These are phyloP conservation scores for Geosmithia putterillii DNA, from an alignment of 2,329 filamentous ascomycete genomes.

Conservation along the genomic window DNA sequence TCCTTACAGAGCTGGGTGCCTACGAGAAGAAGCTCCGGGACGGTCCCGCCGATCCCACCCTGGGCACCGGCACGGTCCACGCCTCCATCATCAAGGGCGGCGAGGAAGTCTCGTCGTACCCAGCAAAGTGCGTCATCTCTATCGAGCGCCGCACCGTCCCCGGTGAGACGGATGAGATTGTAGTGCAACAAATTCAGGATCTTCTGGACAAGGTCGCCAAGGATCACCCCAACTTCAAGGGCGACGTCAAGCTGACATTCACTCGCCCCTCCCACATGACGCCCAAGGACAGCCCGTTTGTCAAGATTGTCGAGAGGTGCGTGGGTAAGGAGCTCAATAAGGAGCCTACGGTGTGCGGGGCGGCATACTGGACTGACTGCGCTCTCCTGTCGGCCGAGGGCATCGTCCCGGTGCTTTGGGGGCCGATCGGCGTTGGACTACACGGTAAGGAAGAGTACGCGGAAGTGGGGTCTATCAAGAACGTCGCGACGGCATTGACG, in stretches of 20 bases:
- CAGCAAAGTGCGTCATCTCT: constrained; percentile 31
- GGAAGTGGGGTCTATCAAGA: constrained; percentile 25
- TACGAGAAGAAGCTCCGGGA: constrained; percentile 21
- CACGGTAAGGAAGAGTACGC: constrained; percentile 39
- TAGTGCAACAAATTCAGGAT: constrained; percentile 21
- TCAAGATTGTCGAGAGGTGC: constrained; percentile 15
- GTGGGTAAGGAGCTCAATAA: constrained; percentile 13
- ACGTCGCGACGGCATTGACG: constrained; percentile 14
- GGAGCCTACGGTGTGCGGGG: constrained; percentile 13
- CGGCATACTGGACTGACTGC: constrained; percentile 36
- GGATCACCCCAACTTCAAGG: constrained; percentile 24
- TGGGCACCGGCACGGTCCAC: constrained; percentile 30
- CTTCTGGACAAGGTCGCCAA: constrained; percentile 20
- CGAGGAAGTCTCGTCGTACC: constrained; percentile 39
- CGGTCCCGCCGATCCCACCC: constrained; percentile 13
- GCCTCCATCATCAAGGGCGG: constrained; percentile 35
- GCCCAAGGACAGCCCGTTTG: constrained; percentile 24
- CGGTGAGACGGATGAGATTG: constrained; percentile 23
- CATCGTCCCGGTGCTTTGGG: constrained; percentile 32
- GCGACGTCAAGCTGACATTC: constrained; percentile 24
- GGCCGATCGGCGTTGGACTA: constrained; percentile 32
- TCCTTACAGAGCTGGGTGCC: constrained; percentile 29
- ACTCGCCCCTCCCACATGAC: constrained; percentile 29
- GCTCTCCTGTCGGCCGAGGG: constrained; percentile 30
- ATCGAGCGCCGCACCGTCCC: constrained; percentile 36